Evolutionary conservation across 306 rosid species (phyloP), one percentile per base, ranked within the genome.

Genomic region (Ceratonia siliqua): DNA sequence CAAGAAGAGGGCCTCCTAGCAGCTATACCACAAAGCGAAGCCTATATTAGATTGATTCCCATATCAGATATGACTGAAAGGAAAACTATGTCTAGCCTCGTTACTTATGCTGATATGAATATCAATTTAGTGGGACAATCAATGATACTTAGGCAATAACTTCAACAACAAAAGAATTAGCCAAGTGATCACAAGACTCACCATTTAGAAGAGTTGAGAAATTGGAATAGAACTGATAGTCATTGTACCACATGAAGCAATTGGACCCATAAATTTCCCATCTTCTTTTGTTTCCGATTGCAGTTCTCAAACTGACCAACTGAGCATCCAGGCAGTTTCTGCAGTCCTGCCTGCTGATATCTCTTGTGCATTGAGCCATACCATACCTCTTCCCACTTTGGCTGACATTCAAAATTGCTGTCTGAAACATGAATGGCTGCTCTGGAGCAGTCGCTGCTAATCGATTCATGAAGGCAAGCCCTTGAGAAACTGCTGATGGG

Each of bases 221-320:
- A 78, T 87, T 58, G 56, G 72, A 83, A 69, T 87, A 89, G 70
- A 89, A 89, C 72, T 53, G 81, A 57, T 81, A 76, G 38, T 87
- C 89, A 79, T 83, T 81, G 76, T 87, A 87, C 90, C 90, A 87
- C 88, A 89, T 79, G 79, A 85, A 87, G 30, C 86, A 85, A 68
- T 71, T 89, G 15, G 65, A 56, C 5, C 94, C 91, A 78, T 79
- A 82, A 35, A 75, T 62, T 67, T 79, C 91, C 91, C 91, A 89
- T 72, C 83, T 83, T 72, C 82, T 85, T 79, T 82, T 85, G 42
- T 76, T 89, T 30, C 85, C 88, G 78, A 79, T 59, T 0, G 58
- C 78, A 56, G 75, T 77, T 65, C 79, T 85, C 36, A 82, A 85
- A 57, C 15, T 33, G 53, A 14, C 68, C 20, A 87, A 64, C 2